Evolutionary conservation across 257 asterid genomes (phyloP), one percentile per base, ranked within the genome.

Genomic region (Pogostemon cablin): DNA sequence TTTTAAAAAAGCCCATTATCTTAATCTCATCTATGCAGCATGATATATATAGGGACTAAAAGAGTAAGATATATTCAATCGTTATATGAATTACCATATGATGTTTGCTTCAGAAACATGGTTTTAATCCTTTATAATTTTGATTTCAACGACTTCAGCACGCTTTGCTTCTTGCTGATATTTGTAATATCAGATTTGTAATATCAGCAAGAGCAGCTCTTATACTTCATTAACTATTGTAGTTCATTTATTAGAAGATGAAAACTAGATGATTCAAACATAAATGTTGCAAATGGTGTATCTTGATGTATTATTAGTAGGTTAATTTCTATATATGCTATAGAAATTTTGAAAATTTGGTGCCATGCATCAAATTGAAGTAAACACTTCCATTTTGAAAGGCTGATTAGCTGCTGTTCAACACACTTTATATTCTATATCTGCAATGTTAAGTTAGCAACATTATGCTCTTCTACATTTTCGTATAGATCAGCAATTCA

Each of bases 401-500:
- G 9, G 55, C 56, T 32, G 48, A 68, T n/a, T 20, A n/a, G 54
- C 37, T 34, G 54, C 37, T 34, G 41, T 37, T 56, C 7, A 48
- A 58, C 17, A 60, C 11, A 6, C 17, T 57, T 9, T 44, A 20
- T 25, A 0, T 25, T 25, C 32, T 58, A 35, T 32, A 20, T 55
- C n/a, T 75, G 65, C 43, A 61, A 71, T 48, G 35, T 48, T 55
- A 9, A 63, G 1, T 17, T 55, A 53, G 15, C 4, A 43, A 67
- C 3, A 3, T 15, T 37, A 52, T 63, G n/a, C 9, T 37, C 37
- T 9, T 20, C 9, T 40, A 57, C 9, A 11, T 35, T 65, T 8
- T 12, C 59, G 8, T 71, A 37, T 25, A 1, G 32, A 25, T 53
- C 38, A 46, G 47, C 62, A 42, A 25, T 43, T 74, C 49, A 63